Evolutionary conservation across 2,329 filamentous ascomycete species (phyloP).

Genomic region (Aspergillaceae sp.): DNA sequence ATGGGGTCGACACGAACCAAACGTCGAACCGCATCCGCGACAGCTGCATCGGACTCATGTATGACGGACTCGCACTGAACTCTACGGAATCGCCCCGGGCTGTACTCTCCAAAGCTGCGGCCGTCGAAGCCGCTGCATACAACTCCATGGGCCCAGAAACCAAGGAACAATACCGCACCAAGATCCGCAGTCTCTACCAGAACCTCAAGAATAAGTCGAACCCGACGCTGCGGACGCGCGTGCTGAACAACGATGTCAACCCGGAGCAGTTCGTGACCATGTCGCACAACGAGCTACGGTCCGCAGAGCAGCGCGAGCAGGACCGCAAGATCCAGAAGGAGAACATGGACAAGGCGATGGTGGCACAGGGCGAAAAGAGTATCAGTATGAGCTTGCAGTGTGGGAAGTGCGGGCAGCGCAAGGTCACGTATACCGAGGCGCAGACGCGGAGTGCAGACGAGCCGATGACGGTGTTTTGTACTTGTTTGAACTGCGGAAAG

Average conservation of each 20-base stretch:
- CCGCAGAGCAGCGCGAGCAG: conserved; percentile 65
- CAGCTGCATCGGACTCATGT: conserved; percentile 81
- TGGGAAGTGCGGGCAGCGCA: conserved; percentile 84
- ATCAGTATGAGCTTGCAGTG: conserved; percentile 83
- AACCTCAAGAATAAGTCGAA: conserved; percentile 94
- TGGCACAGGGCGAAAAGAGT: conserved; percentile 81
- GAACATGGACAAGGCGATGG: conserved; percentile 97
- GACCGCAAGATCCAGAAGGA: conserved; percentile 73
- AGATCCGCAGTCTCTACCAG: conserved; percentile 85
- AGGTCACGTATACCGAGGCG: conserved; percentile 91
- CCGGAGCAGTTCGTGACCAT: conserved; percentile 72
- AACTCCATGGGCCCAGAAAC: conserved; percentile 61
- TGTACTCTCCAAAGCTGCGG: conserved; percentile 58
- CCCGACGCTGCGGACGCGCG: conserved; percentile 62
- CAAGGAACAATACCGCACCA: conserved; percentile 66
- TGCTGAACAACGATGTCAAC: conserved; percentile 65
- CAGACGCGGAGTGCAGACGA: conserved; percentile 95
- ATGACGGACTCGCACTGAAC: conserved; percentile 79
- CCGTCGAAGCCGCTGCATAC: conserved; percentile 71
- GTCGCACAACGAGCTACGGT: conserved; percentile 86
- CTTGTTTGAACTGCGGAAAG: conserved; percentile 41
- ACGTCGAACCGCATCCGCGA: conserved; percentile 69
- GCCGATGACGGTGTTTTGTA: conserved; percentile 51
- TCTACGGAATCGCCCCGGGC: conserved; percentile 51
- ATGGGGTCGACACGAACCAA: conserved; percentile 67